Evolutionary conservation across 2,329 filamentous ascomycete species (phyloP).

Genomic region (Diaporthe citri): DNA sequence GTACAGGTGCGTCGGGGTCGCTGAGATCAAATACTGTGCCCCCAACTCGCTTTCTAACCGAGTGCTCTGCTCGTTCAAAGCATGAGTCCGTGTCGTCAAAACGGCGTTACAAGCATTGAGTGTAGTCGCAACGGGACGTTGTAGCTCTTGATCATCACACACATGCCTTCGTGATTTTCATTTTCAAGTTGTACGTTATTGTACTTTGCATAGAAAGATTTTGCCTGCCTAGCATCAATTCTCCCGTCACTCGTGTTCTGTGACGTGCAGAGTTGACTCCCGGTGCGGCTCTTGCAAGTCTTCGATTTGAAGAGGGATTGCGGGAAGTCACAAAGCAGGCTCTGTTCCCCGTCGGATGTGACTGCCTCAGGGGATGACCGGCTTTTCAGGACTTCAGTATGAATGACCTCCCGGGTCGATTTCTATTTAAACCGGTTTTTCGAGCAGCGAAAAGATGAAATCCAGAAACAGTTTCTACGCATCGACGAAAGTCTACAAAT

Average conservation of each 20-base stretch:
- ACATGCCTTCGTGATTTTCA: neutral
- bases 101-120: accelerated
- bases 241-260: neutral
- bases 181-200: too few relatives aligned
- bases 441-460: neutral
- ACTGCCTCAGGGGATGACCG: neutral
- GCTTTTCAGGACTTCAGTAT: neutral
- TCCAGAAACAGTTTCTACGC: neutral
- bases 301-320: neutral
- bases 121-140: neutral
- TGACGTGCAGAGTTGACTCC: neutral
- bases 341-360: accelerated
- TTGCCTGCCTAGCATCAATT: neutral
- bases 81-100: neutral
- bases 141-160: neutral
- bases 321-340: neutral
- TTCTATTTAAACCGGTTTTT: neutral
- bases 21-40: too few relatives aligned
- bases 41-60: neutral
- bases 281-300: neutral
- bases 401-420: neutral
- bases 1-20: too few relatives aligned
- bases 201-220: neutral
- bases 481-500: neutral
- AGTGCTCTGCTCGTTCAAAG: neutral